Conservation (phyloP, 371 early-diverging fungal genomes). For the Phascolomyces articulosus region DNA sequence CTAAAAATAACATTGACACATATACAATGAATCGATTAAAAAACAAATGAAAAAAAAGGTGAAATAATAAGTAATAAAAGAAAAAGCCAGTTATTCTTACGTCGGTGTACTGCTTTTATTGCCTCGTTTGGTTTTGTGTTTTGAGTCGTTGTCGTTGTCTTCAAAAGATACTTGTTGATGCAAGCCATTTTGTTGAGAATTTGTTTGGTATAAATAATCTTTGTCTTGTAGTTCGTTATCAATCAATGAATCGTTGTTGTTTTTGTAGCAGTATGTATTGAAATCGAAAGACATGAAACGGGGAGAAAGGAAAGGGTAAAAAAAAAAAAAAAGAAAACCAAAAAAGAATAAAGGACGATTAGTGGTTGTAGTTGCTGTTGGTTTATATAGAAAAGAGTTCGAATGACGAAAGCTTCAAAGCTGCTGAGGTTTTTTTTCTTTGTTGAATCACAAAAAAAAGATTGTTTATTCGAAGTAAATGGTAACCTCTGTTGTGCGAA, state of each 20-base stretch:
- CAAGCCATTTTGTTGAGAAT: conserved; percentile 18
- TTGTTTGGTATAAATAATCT: not conserved
- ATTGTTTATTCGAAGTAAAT: too few species aligned
- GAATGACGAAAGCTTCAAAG: too few species aligned
- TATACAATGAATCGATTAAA: too few species aligned
- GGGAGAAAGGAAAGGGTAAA: not conserved
- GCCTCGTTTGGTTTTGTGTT: not conserved
- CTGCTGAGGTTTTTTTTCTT: too few species aligned
- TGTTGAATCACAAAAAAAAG: too few species aligned
- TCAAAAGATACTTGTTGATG: conserved; percentile 4
- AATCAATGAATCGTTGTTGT: conserved; percentile 1
- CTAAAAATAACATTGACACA: conserved; percentile 24
- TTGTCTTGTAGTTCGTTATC: conserved; percentile 9
- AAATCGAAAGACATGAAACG: conserved; percentile 44
- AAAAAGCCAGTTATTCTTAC: conserved; percentile 10
- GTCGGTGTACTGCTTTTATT: not conserved
- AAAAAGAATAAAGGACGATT: too few species aligned
- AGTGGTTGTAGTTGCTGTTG: too few species aligned
- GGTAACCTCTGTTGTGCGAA: too few species aligned
- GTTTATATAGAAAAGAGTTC: too few species aligned
- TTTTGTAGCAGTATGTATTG: conserved; percentile 14
- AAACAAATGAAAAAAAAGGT: too few species aligned
- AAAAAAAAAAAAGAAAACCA: too few species aligned
- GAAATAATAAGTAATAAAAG: not conserved
- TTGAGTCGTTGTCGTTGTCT: not conserved